Evolutionary conservation across 1,139 yeast species (phyloP).

Genomic region (Debaryomyces udenii): DNA sequence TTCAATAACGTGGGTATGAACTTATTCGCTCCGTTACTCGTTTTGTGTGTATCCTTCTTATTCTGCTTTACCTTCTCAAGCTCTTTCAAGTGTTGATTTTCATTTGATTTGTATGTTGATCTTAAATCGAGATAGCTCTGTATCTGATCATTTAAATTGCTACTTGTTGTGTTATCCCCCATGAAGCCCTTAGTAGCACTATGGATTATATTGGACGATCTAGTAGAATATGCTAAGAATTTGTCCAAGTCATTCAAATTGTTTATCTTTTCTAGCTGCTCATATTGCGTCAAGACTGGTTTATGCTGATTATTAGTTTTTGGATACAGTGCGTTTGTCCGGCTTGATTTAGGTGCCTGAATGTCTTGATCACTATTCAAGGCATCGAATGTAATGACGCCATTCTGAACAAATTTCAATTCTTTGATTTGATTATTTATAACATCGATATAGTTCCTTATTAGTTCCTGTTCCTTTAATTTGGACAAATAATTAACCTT

Average conservation of each 20-base stretch:
- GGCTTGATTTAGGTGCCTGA: not conserved
- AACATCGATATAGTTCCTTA: slow-evolving; percentile 48
- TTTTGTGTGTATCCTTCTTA: slow-evolving; percentile 1
- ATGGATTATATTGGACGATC: slow-evolving; percentile 43
- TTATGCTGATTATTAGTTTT: slow-evolving; percentile 5
- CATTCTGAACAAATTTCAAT: slow-evolving; percentile 48
- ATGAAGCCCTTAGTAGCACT: slow-evolving; percentile 39
- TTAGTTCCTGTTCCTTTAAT: slow-evolving; percentile 49
- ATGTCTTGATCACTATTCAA: slow-evolving; percentile 25
- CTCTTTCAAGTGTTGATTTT: slow-evolving; percentile 20
- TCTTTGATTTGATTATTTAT: slow-evolving; percentile 50
- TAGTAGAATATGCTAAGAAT: slow-evolving; percentile 43
- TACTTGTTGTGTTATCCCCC: slow-evolving; percentile 16
- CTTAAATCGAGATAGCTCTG: slow-evolving; percentile 35
- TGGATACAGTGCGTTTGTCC: slow-evolving; percentile 8
- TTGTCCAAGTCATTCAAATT: slow-evolving; percentile 47
- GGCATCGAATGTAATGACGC: slow-evolving; percentile 51
- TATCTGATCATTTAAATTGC: slow-evolving; percentile 38
- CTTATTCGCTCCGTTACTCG: slow-evolving; percentile 5
- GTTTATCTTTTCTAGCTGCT: slow-evolving; percentile 45
- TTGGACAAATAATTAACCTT: slow-evolving; percentile 40
- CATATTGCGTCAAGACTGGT: slow-evolving; percentile 18
- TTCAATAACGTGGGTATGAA: slow-evolving; percentile 25
- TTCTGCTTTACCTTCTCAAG: slow-evolving; percentile 16
- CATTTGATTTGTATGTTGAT: slow-evolving; percentile 26